Percentiles rank a stretch among this genome's conserved stretches.
These are phyloP conservation scores for Chenopodium berlandieri DNA, from an alignment of 148 eudicot genomes.

Conservation along the genomic window DNA sequence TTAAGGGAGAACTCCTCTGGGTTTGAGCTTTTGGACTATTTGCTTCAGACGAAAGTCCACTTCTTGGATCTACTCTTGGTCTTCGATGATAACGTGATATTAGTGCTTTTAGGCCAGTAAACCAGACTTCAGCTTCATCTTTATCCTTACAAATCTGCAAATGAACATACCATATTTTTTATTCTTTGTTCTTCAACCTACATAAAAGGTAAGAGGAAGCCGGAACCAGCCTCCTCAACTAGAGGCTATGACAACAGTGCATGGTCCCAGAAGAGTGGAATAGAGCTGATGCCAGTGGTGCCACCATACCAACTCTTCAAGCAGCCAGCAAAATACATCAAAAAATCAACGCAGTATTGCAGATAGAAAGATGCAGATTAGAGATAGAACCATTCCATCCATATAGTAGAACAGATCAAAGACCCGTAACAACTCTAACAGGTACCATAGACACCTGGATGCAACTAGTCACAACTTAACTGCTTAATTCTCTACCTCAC, in stretches of 20 bases:
- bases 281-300: not conserved
- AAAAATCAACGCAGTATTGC: not conserved
- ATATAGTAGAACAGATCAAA: not conserved
- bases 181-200: not conserved
- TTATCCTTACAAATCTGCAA: slow-evolving; percentile 79
- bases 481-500: not conserved
- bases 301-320: not conserved
- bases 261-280: not conserved
- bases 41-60: slow-evolving; percentile 52
- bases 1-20: slow-evolving; percentile 46
- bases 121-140: slow-evolving; percentile 85
- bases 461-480: not conserved
- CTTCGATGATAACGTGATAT: slow-evolving; percentile 49
- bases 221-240: not conserved
- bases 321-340: slow-evolving; percentile 14
- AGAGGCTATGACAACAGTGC: not conserved
- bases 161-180: not conserved
- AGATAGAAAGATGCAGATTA: not conserved
- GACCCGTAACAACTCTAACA: not conserved
- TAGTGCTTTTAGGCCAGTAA: slow-evolving; percentile 59
- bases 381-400: not conserved
- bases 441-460: not conserved
- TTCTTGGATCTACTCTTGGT: slow-evolving; percentile 43
- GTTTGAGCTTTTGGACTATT: slow-evolving; percentile 50
- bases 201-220: not conserved